Percentiles rank a stretch among this genome's conserved stretches.
Evolutionary conservation across 768 basidiomycete species (phyloP).

Genomic region (Dendrothele bispora): DNA sequence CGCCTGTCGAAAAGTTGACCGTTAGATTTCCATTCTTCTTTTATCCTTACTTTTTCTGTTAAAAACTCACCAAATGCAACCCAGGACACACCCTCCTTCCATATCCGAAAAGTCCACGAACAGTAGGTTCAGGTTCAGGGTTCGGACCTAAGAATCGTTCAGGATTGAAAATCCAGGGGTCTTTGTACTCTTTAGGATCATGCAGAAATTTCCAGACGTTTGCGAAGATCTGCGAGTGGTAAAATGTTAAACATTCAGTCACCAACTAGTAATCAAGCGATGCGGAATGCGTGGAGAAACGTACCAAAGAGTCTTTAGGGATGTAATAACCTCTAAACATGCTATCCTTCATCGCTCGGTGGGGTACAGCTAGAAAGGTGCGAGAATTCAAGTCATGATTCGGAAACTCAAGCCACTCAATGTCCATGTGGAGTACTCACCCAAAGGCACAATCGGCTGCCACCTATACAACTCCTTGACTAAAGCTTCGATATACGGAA

Average conservation of each 20-base stretch:
- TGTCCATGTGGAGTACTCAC: constrained; percentile 8
- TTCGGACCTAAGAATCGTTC: constrained; percentile 26
- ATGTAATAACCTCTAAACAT: constrained; percentile 7
- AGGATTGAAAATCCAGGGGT: constrained; percentile 32
- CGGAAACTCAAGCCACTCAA: not conserved
- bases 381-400: not conserved
- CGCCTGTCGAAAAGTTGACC: too few species aligned
- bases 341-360: constrained; percentile 3
- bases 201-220: constrained; percentile 19
- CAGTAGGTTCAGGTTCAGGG: constrained; percentile 17
- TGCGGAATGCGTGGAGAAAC: too few species aligned
- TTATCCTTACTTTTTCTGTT: too few species aligned
- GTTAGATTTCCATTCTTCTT: too few species aligned
- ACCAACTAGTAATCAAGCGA: not conserved
- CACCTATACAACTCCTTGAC: constrained; percentile 15
- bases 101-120: constrained; percentile 26
- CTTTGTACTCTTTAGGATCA: constrained; percentile 27
- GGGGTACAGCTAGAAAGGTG: constrained; percentile 13
- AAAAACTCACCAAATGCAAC: too few species aligned
- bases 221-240: constrained; percentile 5
- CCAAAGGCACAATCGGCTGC: constrained; percentile 12
- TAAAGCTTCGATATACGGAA: constrained; percentile 17
- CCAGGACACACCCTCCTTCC: too few species aligned
- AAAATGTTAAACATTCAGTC: not conserved
- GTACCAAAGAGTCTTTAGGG: constrained; percentile 7